phyloP scores from a whole-genome alignment of 768 basidiomycete species.

The Nidularia sp. region DNA sequence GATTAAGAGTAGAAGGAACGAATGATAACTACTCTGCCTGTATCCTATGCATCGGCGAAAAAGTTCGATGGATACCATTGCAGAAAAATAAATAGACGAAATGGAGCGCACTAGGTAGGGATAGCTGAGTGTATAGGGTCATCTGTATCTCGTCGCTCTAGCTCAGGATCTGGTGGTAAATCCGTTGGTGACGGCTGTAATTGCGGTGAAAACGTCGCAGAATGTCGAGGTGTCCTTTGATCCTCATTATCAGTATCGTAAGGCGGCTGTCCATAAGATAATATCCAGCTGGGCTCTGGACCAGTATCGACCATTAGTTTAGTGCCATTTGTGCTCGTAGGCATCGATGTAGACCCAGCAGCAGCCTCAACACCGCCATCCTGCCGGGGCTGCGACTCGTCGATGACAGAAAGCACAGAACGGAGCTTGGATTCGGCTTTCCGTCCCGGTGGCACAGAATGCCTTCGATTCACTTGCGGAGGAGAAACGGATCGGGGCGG shows the following conservation, averaged over 20 bases:
- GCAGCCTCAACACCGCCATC: no score
- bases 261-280: conserved; percentile 34
- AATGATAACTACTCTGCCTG: no score
- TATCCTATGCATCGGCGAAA: no score
- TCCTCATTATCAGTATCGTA: conserved; percentile 13
- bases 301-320: conserved; percentile 21
- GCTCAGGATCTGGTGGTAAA: conserved; percentile 8
- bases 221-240: conserved; percentile 10
- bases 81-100: conserved; percentile 17
- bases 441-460: conserved; percentile 47
- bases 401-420: conserved; percentile 67
- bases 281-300: conserved; percentile 31
- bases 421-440: conserved; percentile 69
- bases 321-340: conserved; percentile 2
- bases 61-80: no score
- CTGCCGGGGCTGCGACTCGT: conserved; percentile 28
- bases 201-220: conserved; percentile 6
- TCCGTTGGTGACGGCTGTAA: neutral
- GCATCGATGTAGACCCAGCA: neutral
- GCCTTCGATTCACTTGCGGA: conserved; percentile 36
- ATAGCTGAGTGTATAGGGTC: conserved; percentile 1
- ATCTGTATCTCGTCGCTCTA: conserved; percentile 17
- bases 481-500: conserved; percentile 53
- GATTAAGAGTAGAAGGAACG: no score
- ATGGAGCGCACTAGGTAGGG: conserved; percentile 11